Conservation (phyloP, 306 rosid species). For the Trifolium fragiferum region DNA sequence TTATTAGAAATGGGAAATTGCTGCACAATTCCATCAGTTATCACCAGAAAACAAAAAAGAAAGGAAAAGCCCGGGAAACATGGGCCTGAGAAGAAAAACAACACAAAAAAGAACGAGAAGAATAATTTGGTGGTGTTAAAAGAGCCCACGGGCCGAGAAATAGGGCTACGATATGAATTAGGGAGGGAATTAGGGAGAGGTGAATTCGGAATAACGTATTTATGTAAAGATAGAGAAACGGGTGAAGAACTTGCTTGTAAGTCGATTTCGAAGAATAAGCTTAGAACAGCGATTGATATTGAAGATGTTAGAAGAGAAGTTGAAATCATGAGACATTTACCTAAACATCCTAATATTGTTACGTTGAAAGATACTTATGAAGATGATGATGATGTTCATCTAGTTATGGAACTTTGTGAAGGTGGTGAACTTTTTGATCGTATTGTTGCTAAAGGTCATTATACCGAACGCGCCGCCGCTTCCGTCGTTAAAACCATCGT, state of each 20-base stretch:
- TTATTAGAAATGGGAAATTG: slow-evolving; percentile 66
- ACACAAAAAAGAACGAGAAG: slow-evolving; percentile 37
- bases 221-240: slow-evolving; percentile 63
- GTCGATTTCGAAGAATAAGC: slow-evolving; percentile 84
- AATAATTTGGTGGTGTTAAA: slow-evolving; percentile 60
- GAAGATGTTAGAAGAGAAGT: slow-evolving; percentile 93
- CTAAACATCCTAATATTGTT: slow-evolving; percentile 70
- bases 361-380: slow-evolving; percentile 75
- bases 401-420: slow-evolving; percentile 93
- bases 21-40: slow-evolving; percentile 48
- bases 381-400: slow-evolving; percentile 78
- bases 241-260: slow-evolving; percentile 70
- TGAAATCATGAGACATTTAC: slow-evolving; percentile 80
- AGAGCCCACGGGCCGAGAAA: slow-evolving; percentile 78
- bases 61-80: slow-evolving; percentile 53
- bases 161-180: slow-evolving; percentile 61
- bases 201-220: slow-evolving; percentile 83
- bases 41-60: slow-evolving; percentile 12
- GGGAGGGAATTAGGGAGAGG: slow-evolving; percentile 89
- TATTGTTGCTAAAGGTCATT: slow-evolving; percentile 86
- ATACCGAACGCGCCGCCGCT: slow-evolving; percentile 91
- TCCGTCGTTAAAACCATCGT: slow-evolving; percentile 76
- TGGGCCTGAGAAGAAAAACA: slow-evolving; percentile 37
- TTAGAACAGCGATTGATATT: slow-evolving; percentile 68
- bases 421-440: slow-evolving; percentile 94